Conservation (phyloP, 2,329 filamentous ascomycete species). For the Ceratocystis lukuohia region DNA sequence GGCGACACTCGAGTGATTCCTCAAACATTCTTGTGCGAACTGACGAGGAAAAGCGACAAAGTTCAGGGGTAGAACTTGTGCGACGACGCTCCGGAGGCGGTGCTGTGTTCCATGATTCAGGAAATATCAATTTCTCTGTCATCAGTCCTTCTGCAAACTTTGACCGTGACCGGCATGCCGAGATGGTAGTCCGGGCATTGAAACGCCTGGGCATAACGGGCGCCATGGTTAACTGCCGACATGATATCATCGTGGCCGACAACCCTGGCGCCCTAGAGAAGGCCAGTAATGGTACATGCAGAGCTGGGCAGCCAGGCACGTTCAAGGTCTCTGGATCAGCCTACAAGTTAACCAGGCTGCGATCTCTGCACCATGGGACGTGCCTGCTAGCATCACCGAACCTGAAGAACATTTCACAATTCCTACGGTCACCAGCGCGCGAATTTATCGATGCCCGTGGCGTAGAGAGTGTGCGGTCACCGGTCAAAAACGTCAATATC, state of each 20-base stretch:
- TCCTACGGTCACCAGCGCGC: slow-evolving; percentile 66
- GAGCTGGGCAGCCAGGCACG: slow-evolving; percentile 24
- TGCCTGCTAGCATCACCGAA: slow-evolving; percentile 70
- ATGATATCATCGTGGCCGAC: slow-evolving; percentile 73
- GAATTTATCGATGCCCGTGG: slow-evolving; percentile 67
- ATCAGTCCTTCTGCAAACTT: slow-evolving; percentile 67
- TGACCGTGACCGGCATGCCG: slow-evolving; percentile 72
- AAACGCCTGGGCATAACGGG: slow-evolving; percentile 42
- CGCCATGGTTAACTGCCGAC: slow-evolving; percentile 70
- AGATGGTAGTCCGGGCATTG: slow-evolving; percentile 84
- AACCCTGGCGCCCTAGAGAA: slow-evolving; percentile 15
- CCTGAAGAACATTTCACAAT: slow-evolving; percentile 50
- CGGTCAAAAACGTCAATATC: slow-evolving; percentile 64
- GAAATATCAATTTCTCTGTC: slow-evolving; percentile 91
- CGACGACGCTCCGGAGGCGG: slow-evolving; percentile 79
- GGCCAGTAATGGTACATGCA: slow-evolving; percentile 11
- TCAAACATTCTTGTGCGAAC: background rate
- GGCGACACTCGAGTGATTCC: background rate
- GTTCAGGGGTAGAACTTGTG: slow-evolving; percentile 45
- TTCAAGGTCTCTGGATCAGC: slow-evolving; percentile 88
- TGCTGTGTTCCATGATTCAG: slow-evolving; percentile 82
- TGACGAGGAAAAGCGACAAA: slow-evolving; percentile 21
- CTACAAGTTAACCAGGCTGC: slow-evolving; percentile 73
- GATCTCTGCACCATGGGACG: slow-evolving; percentile 86
- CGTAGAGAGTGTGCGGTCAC: slow-evolving; percentile 80